Percentiles rank a stretch among this genome's conserved stretches.
Evolutionary conservation across 2,329 filamentous ascomycete genomes (phyloP).

Genomic region (Colletotrichum navitas): DNA sequence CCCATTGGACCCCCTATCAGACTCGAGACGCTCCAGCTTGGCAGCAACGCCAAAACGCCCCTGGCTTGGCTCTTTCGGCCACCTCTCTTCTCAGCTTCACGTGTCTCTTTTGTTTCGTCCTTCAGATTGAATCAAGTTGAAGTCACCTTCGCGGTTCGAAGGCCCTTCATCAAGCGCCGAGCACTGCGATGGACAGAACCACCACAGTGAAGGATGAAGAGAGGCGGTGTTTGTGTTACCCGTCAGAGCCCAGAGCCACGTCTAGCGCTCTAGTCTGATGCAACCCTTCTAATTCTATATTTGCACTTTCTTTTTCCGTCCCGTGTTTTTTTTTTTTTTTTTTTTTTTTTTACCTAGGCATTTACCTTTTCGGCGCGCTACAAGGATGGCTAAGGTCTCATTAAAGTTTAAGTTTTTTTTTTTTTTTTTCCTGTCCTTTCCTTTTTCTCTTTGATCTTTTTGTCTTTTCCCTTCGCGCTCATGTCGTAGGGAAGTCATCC

Average conservation of each 20-base stretch:
- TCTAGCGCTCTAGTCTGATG: neutral
- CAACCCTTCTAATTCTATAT: neutral
- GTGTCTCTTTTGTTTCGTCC: slow-evolving; percentile 1
- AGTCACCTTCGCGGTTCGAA: neutral
- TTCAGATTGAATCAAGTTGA: neutral
- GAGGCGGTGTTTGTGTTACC: neutral
- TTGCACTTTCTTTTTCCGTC: too few species aligned
- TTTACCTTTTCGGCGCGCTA: neutral
- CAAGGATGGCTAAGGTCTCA: slow-evolving; percentile 8
- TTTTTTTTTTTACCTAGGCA: neutral
- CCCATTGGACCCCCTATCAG: neutral
- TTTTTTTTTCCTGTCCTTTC: too few species aligned
- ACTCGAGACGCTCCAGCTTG: slow-evolving; percentile 36
- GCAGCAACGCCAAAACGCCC: slow-evolving; percentile 32
- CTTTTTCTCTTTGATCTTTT: neutral
- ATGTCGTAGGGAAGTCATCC: slow-evolving; percentile 30
- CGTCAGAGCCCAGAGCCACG: slow-evolving; percentile 7
- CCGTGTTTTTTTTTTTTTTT: neutral
- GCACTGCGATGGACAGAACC: neutral
- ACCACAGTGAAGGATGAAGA: neutral
- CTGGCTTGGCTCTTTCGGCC: slow-evolving; percentile 22
- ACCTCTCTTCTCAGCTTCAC: neutral
- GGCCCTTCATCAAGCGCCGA: neutral
- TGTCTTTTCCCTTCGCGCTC: neutral
- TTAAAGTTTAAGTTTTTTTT: too few species aligned